Conservation (phyloP, 345 rosid species). For the Salix viminalis region DNA sequence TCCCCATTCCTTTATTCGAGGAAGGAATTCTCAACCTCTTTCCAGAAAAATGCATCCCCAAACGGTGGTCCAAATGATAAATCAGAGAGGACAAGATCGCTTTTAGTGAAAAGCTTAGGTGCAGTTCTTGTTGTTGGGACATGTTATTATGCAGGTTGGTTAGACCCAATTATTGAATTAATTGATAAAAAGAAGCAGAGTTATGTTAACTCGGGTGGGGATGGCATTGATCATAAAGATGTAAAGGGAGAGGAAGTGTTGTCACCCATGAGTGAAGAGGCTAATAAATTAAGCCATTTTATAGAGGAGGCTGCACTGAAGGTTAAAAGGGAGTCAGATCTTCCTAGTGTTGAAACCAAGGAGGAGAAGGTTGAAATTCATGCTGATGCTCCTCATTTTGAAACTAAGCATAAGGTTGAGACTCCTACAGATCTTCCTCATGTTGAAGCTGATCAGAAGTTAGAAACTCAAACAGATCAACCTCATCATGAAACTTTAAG, state of each 20-base stretch:
- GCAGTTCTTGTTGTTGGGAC: conserved; percentile 43
- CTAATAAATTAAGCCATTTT: conserved; percentile 18
- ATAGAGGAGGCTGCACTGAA: conserved; percentile 14
- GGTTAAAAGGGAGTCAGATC: conserved; percentile 12
- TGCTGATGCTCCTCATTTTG: conserved; percentile 8
- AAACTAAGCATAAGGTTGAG: conserved; percentile 22
- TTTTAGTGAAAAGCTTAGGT: conserved; percentile 47
- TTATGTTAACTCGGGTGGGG: conserved; percentile 20
- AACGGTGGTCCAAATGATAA: conserved; percentile 41
- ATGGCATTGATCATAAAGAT: conserved; percentile 21
- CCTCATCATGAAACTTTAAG: conserved; percentile 31
- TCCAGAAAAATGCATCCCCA: conserved; percentile 39
- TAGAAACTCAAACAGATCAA: conserved; percentile 10
- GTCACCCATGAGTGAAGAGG: conserved; percentile 33
- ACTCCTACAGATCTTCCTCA: conserved; percentile 8
- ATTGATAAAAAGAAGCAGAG: conserved; percentile 32
- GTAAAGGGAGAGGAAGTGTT: conserved; percentile 34
- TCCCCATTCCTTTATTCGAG: conserved; percentile 41
- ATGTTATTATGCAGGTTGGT: conserved; percentile 56
- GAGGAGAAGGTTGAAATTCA: conserved; percentile 27
- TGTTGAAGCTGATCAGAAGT: conserved; percentile 11
- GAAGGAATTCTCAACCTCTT: conserved; percentile 45
- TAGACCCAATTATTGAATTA: conserved; percentile 48
- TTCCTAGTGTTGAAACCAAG: conserved; percentile 10
- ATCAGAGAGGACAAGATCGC: conserved; percentile 11